These are phyloP conservation scores for Pseudocercospora vitis DNA, from an alignment of 2,329 filamentous ascomycete genomes.

Conservation along the genomic window DNA sequence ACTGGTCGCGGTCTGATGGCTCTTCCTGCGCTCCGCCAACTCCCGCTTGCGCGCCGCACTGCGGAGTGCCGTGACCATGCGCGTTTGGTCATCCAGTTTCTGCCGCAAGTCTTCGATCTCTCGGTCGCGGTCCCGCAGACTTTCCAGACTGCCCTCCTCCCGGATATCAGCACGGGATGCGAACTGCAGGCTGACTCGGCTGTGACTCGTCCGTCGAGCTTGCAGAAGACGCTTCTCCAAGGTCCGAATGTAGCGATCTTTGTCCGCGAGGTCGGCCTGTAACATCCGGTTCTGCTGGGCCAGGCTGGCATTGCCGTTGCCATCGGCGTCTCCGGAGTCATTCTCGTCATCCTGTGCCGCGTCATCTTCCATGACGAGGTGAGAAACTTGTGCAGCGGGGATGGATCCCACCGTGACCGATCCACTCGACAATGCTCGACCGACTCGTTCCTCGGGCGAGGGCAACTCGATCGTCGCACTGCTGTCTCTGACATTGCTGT, in stretches of 20 bases:
- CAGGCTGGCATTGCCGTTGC: conserved; percentile 79
- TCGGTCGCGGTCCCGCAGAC: conserved; percentile 82
- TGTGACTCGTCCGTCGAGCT: conserved; percentile 84
- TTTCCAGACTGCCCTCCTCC: conserved; percentile 73
- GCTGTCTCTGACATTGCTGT: conserved; percentile 32
- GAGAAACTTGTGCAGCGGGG: conserved; percentile 32
- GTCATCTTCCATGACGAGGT: conserved; percentile 36
- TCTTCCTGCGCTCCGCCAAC: conserved; percentile 43
- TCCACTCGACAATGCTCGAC: conserved; percentile 34
- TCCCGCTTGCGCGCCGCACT: conserved; percentile 84
- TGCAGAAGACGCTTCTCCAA: conserved; percentile 90
- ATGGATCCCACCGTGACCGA: conserved; percentile 35
- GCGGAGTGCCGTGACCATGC: conserved; percentile 84
- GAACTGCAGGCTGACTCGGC: conserved; percentile 77
- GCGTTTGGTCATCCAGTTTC: conserved; percentile 88
- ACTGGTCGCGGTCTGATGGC: conserved; percentile 25
- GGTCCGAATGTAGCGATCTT: conserved; percentile 93
- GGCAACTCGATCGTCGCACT: conserved; percentile 36
- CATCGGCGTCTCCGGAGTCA: conserved; percentile 63
- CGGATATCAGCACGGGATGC: conserved; percentile 40
- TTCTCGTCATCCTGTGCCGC: conserved; percentile 47
- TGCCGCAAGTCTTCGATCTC: conserved; percentile 91
- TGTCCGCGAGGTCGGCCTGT: conserved; percentile 92
- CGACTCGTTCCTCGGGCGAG: conserved; percentile 28
- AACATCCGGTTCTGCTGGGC: conserved; percentile 86